Percentiles rank a stretch among this genome's conserved stretches.
Evolutionary conservation across 441 rosid species (phyloP).

Genomic region (Populus trichocarpa): DNA sequence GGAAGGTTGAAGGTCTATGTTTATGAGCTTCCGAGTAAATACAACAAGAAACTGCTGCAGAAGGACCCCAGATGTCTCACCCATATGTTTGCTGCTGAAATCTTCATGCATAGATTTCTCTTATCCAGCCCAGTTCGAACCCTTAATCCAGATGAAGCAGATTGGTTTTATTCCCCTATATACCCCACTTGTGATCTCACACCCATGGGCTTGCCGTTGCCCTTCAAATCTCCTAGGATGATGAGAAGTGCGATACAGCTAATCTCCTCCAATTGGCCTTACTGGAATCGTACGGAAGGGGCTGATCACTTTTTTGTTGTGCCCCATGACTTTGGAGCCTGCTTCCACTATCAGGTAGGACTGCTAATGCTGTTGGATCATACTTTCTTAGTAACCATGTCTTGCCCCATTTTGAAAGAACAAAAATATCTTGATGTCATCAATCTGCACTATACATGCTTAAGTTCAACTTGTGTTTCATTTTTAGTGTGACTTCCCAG

Average conservation of each 20-base stretch:
- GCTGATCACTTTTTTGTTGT: conserved; percentile 91
- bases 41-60: conserved; percentile 83
- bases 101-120: conserved; percentile 84
- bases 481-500: not conserved
- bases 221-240: conserved; percentile 91
- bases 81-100: conserved; percentile 97
- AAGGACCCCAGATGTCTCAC: conserved; percentile 87
- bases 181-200: conserved; percentile 93
- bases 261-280: conserved; percentile 68
- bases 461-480: not conserved
- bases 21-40: conserved; percentile 88
- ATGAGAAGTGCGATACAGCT: conserved; percentile 87
- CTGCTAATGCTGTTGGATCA: not conserved
- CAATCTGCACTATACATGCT: not conserved
- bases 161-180: conserved; percentile 89
- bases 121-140: conserved; percentile 84
- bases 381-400: not conserved
- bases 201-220: conserved; percentile 86
- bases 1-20: conserved; percentile 82
- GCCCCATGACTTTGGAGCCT: conserved; percentile 95
- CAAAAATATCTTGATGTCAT: not conserved
- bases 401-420: not conserved
- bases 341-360: conserved; percentile 85
- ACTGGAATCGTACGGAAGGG: conserved; percentile 79
- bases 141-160: conserved; percentile 78